Evolutionary conservation across 371 early-diverging fungal genomes (phyloP), one percentile per base, ranked within the genome.

Genomic region (Haplosporangium sp.): DNA sequence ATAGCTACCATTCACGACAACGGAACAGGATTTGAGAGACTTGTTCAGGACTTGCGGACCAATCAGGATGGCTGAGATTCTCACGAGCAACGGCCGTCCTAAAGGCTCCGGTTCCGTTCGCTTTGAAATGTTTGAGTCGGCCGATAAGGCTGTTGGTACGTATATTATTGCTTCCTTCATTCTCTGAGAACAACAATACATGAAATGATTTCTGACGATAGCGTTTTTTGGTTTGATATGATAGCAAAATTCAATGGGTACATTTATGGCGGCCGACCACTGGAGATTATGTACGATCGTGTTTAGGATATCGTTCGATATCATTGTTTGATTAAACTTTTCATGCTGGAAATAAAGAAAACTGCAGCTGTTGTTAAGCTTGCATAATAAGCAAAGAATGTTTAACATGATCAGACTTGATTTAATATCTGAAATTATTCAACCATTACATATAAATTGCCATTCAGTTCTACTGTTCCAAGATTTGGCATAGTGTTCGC

Each of bases 31-130:
- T 65, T 71, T 91, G 57, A 90, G 87, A 68, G 92, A 91, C 53
- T 67, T 91, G n/a, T 91, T 91, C 73, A 85, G 88, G 63, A 88
- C 88, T 59, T 85, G 92, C 79, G 67, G 92, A 84, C 60, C 85
- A 78, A 70, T 89, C 38, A 67, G 87, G 13, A 77, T 87, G 60
- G 77, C 90, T 2, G 92, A 91, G 69, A 86, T 90, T 50, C 65
- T 89, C 52, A 65, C 79, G 62, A 42, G 71, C 7, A 83, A 83
- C 65, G 91, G 90, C 9, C 86, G 89, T 63, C 87, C 92, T 7
- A 90, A 89, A 69, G 92, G 90, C 0, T 85, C 90, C 17, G 92
- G 92, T 1, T 69, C 88, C 68, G 92, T 91, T 5, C 85, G 90
- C 6, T 91, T 91, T 58, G 90, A 91, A 63, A 76, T 87, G 59